Conservation (phyloP, 331 rosid genomes). For the Cydonia oblonga region DNA sequence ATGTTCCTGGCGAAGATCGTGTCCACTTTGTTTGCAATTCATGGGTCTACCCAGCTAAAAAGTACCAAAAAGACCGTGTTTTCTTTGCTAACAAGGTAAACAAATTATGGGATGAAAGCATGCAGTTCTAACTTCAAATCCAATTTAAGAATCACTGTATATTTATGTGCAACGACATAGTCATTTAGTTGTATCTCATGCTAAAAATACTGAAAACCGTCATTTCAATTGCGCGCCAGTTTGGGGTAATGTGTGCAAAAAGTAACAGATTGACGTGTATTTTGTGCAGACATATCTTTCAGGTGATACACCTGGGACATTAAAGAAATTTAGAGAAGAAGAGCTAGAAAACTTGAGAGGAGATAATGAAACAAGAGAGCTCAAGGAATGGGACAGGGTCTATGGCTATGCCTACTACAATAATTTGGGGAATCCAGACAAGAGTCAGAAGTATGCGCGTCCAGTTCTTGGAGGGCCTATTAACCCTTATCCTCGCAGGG, state of each 20-base stretch:
- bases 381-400: slow-evolving; percentile 29
- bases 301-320: slow-evolving; percentile 25
- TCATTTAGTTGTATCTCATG: neutral
- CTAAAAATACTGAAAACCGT: neutral
- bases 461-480: slow-evolving; percentile 32
- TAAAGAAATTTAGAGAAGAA: slow-evolving; percentile 25
- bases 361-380: slow-evolving; percentile 21
- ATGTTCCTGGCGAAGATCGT: slow-evolving; percentile 13
- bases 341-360: slow-evolving; percentile 35
- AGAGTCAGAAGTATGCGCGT: slow-evolving; percentile 10
- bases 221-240: neutral
- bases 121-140: neutral
- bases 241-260: no score
- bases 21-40: slow-evolving; percentile 20
- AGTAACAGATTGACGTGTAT: neutral
- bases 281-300: slow-evolving; percentile 30
- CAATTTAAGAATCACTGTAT: neutral
- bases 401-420: slow-evolving; percentile 32
- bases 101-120: neutral
- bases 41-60: slow-evolving; percentile 10
- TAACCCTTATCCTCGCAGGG: slow-evolving; percentile 38
- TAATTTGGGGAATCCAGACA: slow-evolving; percentile 22
- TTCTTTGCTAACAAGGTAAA: slow-evolving; percentile 22
- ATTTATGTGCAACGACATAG: neutral
- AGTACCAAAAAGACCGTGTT: neutral